Percentiles rank a stretch among this genome's conserved stretches.
Conservation (phyloP, 768 basidiomycete genomes). For the Boletus coccyginus region DNA sequence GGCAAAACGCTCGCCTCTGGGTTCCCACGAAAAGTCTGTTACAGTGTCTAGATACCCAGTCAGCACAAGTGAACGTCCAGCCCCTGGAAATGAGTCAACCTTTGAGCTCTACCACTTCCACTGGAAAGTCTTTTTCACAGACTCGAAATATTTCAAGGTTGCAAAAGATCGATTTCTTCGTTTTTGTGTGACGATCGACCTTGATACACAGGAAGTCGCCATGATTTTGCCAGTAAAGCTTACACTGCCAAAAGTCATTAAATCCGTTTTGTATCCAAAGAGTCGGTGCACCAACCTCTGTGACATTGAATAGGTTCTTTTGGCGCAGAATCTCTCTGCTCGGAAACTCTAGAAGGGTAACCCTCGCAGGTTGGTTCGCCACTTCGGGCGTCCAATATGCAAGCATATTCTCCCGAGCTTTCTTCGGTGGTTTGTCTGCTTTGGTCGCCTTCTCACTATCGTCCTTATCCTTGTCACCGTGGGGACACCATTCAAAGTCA, state of each 20-base stretch:
- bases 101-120: conserved; percentile 97
- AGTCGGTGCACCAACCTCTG: conserved; percentile 63
- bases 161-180: conserved; percentile 97
- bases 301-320: conserved; percentile 97
- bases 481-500: conserved; percentile 98
- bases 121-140: conserved; percentile 95
- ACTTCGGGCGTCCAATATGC: conserved; percentile 99
- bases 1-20: conserved; percentile 94
- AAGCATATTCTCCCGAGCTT: conserved; percentile 84
- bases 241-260: conserved; percentile 59
- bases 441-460: conserved; percentile 47
- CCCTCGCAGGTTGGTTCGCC: conserved; percentile 92
- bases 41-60: conserved; percentile 67
- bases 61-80: conserved; percentile 1
- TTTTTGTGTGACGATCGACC: conserved; percentile 98
- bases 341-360: conserved; percentile 90
- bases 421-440: conserved; percentile 52
- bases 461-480: conserved; percentile 84
- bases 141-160: conserved; percentile 98
- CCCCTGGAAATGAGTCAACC: conserved; percentile 42
- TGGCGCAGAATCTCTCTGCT: conserved; percentile 79
- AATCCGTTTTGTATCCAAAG: neutral
- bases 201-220: conserved; percentile 99
- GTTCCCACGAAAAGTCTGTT: conserved; percentile 97
- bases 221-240: conserved; percentile 97